A percentile compares a stretch with the other conserved stretches of the same genome.
Conservation (phyloP, 2,329 filamentous ascomycete genomes). For the Fusarium keratoplasticum region DNA sequence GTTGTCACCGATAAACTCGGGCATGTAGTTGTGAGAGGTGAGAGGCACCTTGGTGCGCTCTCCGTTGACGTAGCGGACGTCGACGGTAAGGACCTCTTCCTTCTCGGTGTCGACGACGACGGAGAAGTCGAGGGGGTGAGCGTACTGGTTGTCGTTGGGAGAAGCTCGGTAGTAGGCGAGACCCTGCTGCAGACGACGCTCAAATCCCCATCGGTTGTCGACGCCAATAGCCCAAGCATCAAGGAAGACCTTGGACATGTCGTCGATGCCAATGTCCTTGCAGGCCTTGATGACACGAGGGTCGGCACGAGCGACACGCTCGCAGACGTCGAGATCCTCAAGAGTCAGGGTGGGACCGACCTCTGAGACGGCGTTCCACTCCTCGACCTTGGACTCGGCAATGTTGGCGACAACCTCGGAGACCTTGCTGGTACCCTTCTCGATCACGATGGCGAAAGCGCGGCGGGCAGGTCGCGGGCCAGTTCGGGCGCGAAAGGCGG, state of each 20-base stretch:
- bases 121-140: conserved; percentile 66
- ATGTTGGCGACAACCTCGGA: conserved; percentile 65
- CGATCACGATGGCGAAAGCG: conserved; percentile 62
- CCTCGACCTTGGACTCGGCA: conserved; percentile 54
- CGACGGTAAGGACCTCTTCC: conserved; percentile 61
- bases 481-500: conserved; percentile 66
- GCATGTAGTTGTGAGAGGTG: conserved; percentile 54
- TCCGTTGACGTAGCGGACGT: conserved; percentile 55
- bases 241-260: conserved; percentile 87
- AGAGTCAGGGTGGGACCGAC: conserved; percentile 73
- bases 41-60: conserved; percentile 58
- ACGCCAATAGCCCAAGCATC: conserved; percentile 90
- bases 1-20: conserved; percentile 49
- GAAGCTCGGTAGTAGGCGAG: conserved; percentile 85
- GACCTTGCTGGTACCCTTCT: conserved; percentile 53
- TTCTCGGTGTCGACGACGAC: conserved; percentile 59
- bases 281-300: conserved; percentile 83
- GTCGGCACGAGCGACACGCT: conserved; percentile 75
- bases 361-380: conserved; percentile 59
- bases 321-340: conserved; percentile 82
- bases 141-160: conserved; percentile 73
- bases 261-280: conserved; percentile 77
- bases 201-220: conserved; percentile 80
- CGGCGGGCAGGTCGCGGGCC: conserved; percentile 62
- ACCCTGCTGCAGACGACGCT: conserved; percentile 80